A percentile compares a stretch with the other conserved stretches of the same genome.
Evolutionary conservation across 495 filamentous ascomycete genomes (phyloP).

Genomic region (Sporormia fimetaria): DNA sequence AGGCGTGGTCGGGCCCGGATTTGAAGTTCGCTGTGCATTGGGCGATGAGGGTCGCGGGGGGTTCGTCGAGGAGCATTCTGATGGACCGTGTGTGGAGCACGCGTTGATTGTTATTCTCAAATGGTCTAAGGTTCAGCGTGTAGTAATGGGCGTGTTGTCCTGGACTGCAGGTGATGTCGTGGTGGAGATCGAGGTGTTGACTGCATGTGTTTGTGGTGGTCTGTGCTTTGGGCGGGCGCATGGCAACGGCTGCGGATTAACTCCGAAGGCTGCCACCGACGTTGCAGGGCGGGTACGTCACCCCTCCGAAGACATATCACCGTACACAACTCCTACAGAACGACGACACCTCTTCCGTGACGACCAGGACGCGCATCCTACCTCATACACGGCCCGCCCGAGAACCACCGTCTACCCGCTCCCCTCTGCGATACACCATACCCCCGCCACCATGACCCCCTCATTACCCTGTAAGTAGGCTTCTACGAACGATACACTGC

Average conservation of each 20-base stretch:
- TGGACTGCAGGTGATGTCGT: conserved; percentile 2
- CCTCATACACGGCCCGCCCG: neutral
- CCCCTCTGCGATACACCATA: neutral
- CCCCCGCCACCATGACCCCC: conserved; percentile 16
- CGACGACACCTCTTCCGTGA: too few species aligned
- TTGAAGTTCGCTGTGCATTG: conserved; percentile 92
- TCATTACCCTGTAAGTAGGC: conserved; percentile 24
- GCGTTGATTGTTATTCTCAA: too few species aligned
- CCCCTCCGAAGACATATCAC: too few species aligned
- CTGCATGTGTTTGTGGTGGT: conserved; percentile 12
- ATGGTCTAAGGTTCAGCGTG: too few species aligned
- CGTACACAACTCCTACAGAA: too few species aligned
- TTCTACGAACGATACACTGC: conserved; percentile 20
- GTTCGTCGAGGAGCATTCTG: conserved; percentile 95
- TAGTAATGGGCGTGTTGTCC: neutral
- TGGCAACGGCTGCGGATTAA: conserved; percentile 8
- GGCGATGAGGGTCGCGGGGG: conserved; percentile 77
- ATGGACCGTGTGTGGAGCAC: too few species aligned
- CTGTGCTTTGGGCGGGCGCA: conserved; percentile 5
- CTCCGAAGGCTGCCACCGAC: too few species aligned
- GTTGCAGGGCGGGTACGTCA: too few species aligned
- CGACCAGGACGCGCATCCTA: too few species aligned
- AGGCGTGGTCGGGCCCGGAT: conserved; percentile 73
- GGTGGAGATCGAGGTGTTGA: conserved; percentile 13
- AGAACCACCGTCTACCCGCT: neutral